Percentiles rank a stretch among this genome's conserved stretches.
Evolutionary conservation across 1,139 yeast species (phyloP).

Genomic region (Suhomyces guaymorum): DNA sequence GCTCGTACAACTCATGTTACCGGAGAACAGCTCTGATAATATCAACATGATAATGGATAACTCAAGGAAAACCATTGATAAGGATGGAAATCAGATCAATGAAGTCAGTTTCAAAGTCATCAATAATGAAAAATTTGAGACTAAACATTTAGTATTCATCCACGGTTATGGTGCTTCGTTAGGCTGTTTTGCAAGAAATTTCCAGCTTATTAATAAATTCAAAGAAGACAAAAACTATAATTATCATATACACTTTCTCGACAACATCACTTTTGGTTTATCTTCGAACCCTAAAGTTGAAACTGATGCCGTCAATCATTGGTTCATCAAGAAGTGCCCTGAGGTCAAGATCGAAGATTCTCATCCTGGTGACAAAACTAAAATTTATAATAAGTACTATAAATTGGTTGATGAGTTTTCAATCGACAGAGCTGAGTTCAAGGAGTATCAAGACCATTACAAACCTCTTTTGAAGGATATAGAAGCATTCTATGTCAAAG

Average conservation of each 20-base stretch:
- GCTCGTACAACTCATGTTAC: slow-evolving; percentile 40
- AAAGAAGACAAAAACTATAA: slow-evolving; percentile 39
- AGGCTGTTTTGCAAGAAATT: slow-evolving; percentile 81
- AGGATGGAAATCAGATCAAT: slow-evolving; percentile 33
- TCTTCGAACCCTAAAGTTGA: slow-evolving; percentile 63
- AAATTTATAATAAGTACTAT: slow-evolving; percentile 43
- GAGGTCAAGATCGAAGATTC: slow-evolving; percentile 33
- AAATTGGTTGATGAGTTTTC: slow-evolving; percentile 40
- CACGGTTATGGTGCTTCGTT: slow-evolving; percentile 94
- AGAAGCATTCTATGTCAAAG: slow-evolving; percentile 39
- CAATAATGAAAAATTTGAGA: slow-evolving; percentile 17
- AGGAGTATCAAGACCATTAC: slow-evolving; percentile 37
- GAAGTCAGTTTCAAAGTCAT: slow-evolving; percentile 30
- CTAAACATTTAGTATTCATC: slow-evolving; percentile 58
- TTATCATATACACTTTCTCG: slow-evolving; percentile 68
- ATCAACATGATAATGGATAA: slow-evolving; percentile 21
- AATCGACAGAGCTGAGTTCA: slow-evolving; percentile 29
- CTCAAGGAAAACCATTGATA: slow-evolving; percentile 29
- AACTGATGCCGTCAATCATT: slow-evolving; percentile 42
- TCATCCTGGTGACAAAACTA: slow-evolving; percentile 30
- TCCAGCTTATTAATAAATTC: slow-evolving; percentile 48
- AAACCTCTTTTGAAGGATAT: slow-evolving; percentile 42
- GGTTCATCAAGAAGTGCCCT: slow-evolving; percentile 31
- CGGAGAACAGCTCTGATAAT: slow-evolving; percentile 24
- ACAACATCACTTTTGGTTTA: slow-evolving; percentile 82